Base-by-base conservation (phyloP, 2,329 filamentous ascomycete genomes). In the Sporothrix inflata region DNA sequence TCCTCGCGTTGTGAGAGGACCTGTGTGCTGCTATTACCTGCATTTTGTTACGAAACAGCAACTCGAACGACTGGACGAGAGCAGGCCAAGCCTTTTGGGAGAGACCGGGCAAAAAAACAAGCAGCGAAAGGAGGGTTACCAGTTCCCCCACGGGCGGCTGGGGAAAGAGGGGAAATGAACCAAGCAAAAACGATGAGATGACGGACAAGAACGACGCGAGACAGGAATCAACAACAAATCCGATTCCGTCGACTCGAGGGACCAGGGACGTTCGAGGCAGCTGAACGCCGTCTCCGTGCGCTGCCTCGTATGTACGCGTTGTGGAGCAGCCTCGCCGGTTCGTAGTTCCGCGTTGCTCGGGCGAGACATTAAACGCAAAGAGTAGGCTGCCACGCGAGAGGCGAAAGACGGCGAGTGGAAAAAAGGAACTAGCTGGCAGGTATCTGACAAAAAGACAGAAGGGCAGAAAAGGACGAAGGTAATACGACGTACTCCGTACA, bases 301-400 rank as follows among this genome's bases (percentile, higher is more conserved):
- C 21, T 12, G 11, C 14, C 68, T 70, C 69, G 69, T 70, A 70
- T 63, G 69, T 70, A 63, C 69, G 69, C 69, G 55, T 11, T 47
- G 69, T 70, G 69, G 55, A 49, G 69, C 42, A 69, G 49, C 24
- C 11, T 24, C 38, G 55, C 55, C 42, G 69, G 55, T 57, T 69
- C 67, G 67, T 69, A 69, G 38, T 69, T 69, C 67, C 67, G 67
- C 65, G 47, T 42, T n/a, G 45, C 65, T 69, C 67, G 67, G 67
- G 12, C 51, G 67, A 69, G 30, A 55, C 1, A 61, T 3, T 63
- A 19, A 7, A 30, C 11, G 6, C 16, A 40, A 16, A 27, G 16
- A 42, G 12, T 16, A 42, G 38, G n/a, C 60, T 45, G 21, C 60
- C 60, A 65, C 60, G 60, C 60, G 65, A 67, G 42, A n/a, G 65